Base-by-base conservation (phyloP, 176 grass and related monocot species). In the Oryza nivara region DNA sequence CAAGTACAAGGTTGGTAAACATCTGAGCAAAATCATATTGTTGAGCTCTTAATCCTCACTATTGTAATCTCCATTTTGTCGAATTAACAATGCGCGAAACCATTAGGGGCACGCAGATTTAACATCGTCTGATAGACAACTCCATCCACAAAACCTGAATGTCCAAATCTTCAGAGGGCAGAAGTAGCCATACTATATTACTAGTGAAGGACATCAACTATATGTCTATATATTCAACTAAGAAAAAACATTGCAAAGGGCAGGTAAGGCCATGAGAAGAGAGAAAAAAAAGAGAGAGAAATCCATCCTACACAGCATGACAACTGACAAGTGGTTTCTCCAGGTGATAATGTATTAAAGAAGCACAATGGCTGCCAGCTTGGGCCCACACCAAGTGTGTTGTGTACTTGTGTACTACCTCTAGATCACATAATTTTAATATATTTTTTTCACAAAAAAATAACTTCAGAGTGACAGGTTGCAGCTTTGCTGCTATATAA, bases 301-400 rank as follows among this genome's bases (percentile, higher is more conserved):
- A 71, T 7, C 67, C 81, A 49, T 36, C 28, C 40, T 75, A 30
- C 32, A 61, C 72, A 76, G 23, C 67, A 69, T 60, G 68, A 75
- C 64, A 65, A 73, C 68, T 86, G 67, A 48, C 74, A 85, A 86
- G 17, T 35, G 74, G 49, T 70, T 75, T 32, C 36, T 68, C 20
- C 66, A 73, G 56, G 38, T 78, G 88, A 90, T 90, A 82, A 90
- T 67, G 67, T 90, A 72, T 79, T 82, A 69, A 90, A 76, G 54
- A 63, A 63, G 13, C 3, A 82, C 68, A 58, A n/a, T 74, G 88
- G 68, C 61, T 68, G 74, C 40, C 84, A 74, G 63, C 80, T 9
- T 52, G 65, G 35, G 52, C 40, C 82, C 72, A 65, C 72, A 72
- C 19, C 41, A 58, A 58, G 54, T 58, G 54, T 58, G 19, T 49